Conservation (phyloP, 768 basidiomycete species). For the Mrakia blollopis region DNA sequence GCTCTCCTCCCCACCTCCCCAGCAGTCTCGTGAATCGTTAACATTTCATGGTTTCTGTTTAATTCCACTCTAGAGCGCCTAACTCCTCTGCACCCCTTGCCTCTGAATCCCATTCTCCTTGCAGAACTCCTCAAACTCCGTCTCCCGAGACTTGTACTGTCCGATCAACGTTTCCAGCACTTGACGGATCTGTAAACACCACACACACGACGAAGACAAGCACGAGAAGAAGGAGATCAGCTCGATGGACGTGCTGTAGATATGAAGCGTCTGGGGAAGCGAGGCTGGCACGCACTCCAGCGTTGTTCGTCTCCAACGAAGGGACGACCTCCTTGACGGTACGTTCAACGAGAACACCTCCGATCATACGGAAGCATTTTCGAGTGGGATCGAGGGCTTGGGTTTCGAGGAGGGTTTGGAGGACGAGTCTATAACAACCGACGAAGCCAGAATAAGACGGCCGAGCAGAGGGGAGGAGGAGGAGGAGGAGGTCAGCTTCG, state of each 20-base stretch:
- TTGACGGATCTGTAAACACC: conserved; percentile 68
- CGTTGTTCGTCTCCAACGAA: conserved; percentile 77
- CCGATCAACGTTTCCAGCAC: conserved; percentile 71
- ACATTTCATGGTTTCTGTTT: not conserved
- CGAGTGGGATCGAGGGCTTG: conserved; percentile 77
- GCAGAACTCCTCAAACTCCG: conserved; percentile 42
- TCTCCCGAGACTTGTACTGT: conserved; percentile 64
- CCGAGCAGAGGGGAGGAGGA: not conserved
- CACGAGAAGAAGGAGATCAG: not conserved
- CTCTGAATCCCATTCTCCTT: conserved; percentile 36
- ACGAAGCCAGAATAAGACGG: not conserved
- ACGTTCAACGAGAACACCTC: conserved; percentile 89
- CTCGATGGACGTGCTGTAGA: no score
- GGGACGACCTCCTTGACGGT: conserved; percentile 94
- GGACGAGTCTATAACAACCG: conserved; percentile 70
- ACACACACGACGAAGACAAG: not conserved
- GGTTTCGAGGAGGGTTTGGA: conserved; percentile 77
- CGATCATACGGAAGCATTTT: conserved; percentile 93
- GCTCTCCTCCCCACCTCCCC: not conserved
- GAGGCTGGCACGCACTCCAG: conserved; percentile 58
- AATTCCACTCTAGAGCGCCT: not conserved
- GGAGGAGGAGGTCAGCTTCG: not conserved
- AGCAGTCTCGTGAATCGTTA: not conserved
- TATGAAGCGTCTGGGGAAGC: conserved; percentile 21
- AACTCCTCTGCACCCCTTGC: not conserved